These are phyloP conservation scores for Ilyonectria mors-panacis DNA, from an alignment of 2,329 filamentous ascomycete species.

Conservation along the genomic window DNA sequence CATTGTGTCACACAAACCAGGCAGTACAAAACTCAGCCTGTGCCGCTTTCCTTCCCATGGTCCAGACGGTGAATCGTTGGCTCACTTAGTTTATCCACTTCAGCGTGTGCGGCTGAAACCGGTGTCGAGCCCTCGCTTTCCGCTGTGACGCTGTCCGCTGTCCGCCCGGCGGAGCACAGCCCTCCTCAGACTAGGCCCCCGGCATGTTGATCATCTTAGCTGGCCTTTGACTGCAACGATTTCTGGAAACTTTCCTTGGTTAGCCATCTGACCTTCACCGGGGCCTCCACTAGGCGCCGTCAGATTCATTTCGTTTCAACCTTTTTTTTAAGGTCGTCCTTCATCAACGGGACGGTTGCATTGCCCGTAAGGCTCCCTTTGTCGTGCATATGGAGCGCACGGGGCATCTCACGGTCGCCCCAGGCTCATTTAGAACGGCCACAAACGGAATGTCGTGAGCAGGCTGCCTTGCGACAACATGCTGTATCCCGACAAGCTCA, in stretches of 20 bases:
- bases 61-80: constrained; percentile 15
- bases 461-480: constrained; percentile 35
- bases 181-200: constrained; percentile 26
- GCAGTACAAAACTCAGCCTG: constrained; percentile 6
- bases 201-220: constrained; percentile 30
- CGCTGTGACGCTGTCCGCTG: not conserved
- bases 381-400: constrained; percentile 12
- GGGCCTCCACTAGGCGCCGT: not conserved
- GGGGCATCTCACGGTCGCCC: constrained; percentile 17
- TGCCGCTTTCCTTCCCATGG: not conserved
- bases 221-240: constrained; percentile 18
- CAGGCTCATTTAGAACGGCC: constrained; percentile 16
- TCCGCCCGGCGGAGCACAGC: constrained; percentile 35
- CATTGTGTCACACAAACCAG: not conserved
- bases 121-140: constrained; percentile 30
- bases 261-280: not conserved
- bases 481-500: constrained; percentile 21
- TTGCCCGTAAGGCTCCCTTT: constrained; percentile 6
- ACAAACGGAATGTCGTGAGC: constrained; percentile 14
- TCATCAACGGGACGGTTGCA: constrained; percentile 15
- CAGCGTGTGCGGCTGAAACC: constrained; percentile 45
- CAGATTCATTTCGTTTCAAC: constrained; percentile 22
- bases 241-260: constrained; percentile 36
- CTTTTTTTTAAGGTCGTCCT: not conserved
- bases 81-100: constrained; percentile 23